Evolutionary conservation across 345 rosid species (phyloP).

Genomic region (Gossypium arboreum): DNA sequence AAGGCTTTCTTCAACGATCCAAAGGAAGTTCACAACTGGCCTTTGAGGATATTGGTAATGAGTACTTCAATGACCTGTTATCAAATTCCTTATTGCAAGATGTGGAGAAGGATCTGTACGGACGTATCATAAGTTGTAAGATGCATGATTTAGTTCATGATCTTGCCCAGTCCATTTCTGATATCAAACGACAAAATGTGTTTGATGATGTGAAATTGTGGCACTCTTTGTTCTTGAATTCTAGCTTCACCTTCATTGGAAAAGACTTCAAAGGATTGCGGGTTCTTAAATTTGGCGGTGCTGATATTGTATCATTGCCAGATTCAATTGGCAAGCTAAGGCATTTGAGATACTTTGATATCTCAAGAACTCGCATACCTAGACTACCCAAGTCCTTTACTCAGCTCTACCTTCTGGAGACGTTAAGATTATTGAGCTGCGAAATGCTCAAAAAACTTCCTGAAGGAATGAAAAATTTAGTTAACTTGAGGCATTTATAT

Average conservation of each 20-base stretch:
- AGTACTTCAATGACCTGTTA: slow-evolving; percentile 21
- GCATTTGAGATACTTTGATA: slow-evolving; percentile 24
- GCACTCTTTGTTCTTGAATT: not conserved
- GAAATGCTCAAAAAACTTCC: not conserved
- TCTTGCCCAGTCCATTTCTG: slow-evolving; percentile 21
- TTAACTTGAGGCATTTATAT: slow-evolving; percentile 2
- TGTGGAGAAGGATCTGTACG: not conserved
- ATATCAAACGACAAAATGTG: not conserved
- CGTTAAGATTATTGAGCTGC: slow-evolving; percentile 3
- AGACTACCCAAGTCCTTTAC: slow-evolving; percentile 5
- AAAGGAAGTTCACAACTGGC: not conserved
- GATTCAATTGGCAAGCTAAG: slow-evolving; percentile 13
- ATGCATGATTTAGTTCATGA: slow-evolving; percentile 34
- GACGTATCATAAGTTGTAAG: not conserved
- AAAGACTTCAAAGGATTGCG: slow-evolving; percentile 1
- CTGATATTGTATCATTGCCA: not conserved
- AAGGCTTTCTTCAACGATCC: slow-evolving; percentile 17
- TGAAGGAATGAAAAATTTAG: not conserved
- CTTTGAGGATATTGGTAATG: slow-evolving; percentile 12
- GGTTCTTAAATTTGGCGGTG: not conserved
- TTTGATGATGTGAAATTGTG: not conserved
- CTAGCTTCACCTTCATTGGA: not conserved
- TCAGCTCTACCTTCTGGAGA: slow-evolving; percentile 20
- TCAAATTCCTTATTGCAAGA: slow-evolving; percentile 28
- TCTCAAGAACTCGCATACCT: not conserved